Conservation (phyloP, 2,329 filamentous ascomycete genomes). For the Cladosporium phlei region DNA sequence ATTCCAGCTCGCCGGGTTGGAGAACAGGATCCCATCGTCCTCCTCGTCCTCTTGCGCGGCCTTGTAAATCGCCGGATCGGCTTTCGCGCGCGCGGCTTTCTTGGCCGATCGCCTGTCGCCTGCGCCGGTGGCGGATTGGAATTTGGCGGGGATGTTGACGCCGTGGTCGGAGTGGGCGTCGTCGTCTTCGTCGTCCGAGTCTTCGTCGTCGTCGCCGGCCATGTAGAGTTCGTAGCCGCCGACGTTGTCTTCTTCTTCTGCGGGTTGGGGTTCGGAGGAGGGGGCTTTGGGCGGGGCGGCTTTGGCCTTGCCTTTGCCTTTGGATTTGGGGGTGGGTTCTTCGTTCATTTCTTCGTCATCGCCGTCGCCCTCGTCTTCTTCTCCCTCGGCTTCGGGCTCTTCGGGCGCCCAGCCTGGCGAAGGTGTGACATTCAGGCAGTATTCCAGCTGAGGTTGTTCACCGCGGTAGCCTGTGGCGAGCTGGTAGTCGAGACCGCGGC, state of each 20-base stretch:
- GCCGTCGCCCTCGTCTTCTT: constrained; percentile 32
- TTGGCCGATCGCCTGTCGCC: constrained; percentile 39
- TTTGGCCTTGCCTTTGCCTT: constrained; percentile 29
- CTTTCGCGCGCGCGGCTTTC: constrained; percentile 31
- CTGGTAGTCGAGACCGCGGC: constrained; percentile 83
- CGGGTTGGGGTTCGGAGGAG: constrained; percentile 30
- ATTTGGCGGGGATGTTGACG: constrained; percentile 30
- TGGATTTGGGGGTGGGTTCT: constrained; percentile 20
- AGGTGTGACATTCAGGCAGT: constrained; percentile 83
- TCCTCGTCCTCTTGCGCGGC: constrained; percentile 59
- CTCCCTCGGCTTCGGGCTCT: constrained; percentile 43
- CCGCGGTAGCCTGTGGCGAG: constrained; percentile 78
- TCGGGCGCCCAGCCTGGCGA: constrained; percentile 78
- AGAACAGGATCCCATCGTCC: constrained; percentile 69
- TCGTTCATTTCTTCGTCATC: constrained; percentile 25
- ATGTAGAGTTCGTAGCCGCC: constrained; percentile 89
- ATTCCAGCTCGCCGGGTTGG: constrained; percentile 74
- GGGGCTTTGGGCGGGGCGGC: constrained; percentile 22
- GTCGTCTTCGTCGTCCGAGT: constrained; percentile 41
- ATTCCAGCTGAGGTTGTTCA: constrained; percentile 71
- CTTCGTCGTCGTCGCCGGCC: constrained; percentile 66
- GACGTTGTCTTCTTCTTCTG: constrained; percentile 54
- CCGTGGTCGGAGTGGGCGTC: constrained; percentile 36
- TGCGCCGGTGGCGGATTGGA: constrained; percentile 39
- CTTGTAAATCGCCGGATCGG: constrained; percentile 84